These are phyloP conservation scores for Exophiala aquamarina DNA, from an alignment of 2,329 filamentous ascomycete species.

Conservation along the genomic window DNA sequence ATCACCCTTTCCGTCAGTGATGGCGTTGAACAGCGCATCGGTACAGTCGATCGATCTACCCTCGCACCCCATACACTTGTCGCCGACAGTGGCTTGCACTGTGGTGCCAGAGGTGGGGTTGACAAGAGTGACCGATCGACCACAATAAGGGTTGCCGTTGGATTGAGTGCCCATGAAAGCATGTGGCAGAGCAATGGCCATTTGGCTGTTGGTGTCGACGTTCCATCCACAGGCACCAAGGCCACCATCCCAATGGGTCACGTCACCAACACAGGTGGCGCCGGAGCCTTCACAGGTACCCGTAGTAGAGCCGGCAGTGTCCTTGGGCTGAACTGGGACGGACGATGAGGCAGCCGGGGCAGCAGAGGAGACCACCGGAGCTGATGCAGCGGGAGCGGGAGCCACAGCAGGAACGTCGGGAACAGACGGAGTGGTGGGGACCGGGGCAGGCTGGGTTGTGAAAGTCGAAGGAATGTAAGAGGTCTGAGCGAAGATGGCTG, in stretches of 20 bases:
- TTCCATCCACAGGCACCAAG: constrained; percentile 67
- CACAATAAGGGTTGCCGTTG: constrained; percentile 71
- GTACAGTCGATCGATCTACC: constrained; percentile 31
- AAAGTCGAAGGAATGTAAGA: constrained; percentile 13
- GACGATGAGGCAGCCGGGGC: constrained; percentile 6
- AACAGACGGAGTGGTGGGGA: constrained; percentile 8
- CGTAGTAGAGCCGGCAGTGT: constrained; percentile 8
- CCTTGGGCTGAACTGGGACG: constrained; percentile 9
- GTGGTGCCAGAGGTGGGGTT: constrained; percentile 53
- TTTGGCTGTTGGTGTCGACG: constrained; percentile 55
- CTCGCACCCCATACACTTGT: constrained; percentile 74
- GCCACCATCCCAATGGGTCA: constrained; percentile 71
- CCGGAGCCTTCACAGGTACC: constrained; percentile 34
- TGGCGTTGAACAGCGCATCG: constrained; percentile 37
- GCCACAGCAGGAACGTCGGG: constrained; percentile 10
- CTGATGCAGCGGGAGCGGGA: constrained; percentile 28
- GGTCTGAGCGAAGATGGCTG: constrained; percentile 12
- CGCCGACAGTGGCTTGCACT: constrained; percentile 60
- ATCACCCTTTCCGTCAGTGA: constrained; percentile 32
- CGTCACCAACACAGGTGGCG: constrained; percentile 56
- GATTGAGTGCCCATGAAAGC: constrained; percentile 63
- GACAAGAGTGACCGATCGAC: constrained; percentile 65
- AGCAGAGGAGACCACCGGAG: constrained; percentile 23
- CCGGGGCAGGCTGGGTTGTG: constrained; percentile 10
- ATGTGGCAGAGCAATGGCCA: constrained; percentile 69